phyloP scores from a whole-genome alignment of 495 filamentous ascomycete genomes.

The Penicillium steckii region DNA sequence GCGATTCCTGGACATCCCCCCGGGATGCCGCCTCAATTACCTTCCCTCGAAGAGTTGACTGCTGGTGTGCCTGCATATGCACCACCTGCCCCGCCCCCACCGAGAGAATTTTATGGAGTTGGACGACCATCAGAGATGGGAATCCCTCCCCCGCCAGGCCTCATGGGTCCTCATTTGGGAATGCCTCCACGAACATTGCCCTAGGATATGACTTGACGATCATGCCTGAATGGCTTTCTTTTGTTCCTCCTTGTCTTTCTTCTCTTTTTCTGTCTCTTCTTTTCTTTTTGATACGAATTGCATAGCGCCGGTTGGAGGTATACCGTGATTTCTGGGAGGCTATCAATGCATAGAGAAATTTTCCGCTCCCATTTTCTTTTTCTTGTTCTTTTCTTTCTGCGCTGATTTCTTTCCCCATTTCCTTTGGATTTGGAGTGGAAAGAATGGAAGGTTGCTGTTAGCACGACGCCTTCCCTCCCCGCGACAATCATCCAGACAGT shows the following conservation, averaged over 20 bases:
- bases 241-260: constrained; percentile 22
- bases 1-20: constrained; percentile 30
- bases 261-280: neutral
- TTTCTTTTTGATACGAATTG: constrained; percentile 40
- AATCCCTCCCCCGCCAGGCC: constrained; percentile 27
- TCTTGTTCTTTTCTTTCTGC: constrained; percentile 20
- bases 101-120: constrained; percentile 41
- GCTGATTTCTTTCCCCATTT: constrained; percentile 5
- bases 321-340: constrained; percentile 38
- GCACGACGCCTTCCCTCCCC: neutral
- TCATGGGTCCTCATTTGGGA: constrained; percentile 34
- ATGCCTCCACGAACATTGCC: constrained; percentile 43
- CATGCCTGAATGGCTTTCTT: constrained; percentile 24
- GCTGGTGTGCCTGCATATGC: constrained; percentile 47
- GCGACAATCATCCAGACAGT: neutral
- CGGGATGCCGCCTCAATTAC: constrained; percentile 40
- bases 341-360: constrained; percentile 33
- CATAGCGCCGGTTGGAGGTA: constrained; percentile 46
- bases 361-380: constrained; percentile 22
- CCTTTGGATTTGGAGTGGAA: neutral
- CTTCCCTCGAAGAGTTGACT: constrained; percentile 46
- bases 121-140: constrained; percentile 34
- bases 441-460: neutral
- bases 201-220: constrained; percentile 29
- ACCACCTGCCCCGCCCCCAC: constrained; percentile 36